Conservation (phyloP, 2,329 filamentous ascomycete genomes). For the Chrysosphaeria jannelii region DNA sequence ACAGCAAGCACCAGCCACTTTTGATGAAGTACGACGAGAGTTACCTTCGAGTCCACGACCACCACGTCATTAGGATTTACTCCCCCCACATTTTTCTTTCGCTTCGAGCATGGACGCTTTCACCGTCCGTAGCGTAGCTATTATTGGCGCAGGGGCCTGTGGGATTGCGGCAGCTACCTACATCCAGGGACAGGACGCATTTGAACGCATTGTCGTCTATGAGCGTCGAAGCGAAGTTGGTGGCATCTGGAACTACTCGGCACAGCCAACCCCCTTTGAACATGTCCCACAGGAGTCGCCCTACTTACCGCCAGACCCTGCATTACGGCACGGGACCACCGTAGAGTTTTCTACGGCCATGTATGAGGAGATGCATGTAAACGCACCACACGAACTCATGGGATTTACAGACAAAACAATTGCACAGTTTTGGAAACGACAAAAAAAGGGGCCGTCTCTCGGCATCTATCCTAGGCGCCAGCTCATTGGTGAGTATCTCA, state of each 20-base stretch:
- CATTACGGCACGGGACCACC: conserved; percentile 20
- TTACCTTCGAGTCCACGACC: no score
- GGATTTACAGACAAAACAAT: conserved; percentile 42
- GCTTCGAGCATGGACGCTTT: no score
- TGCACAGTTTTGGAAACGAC: conserved; percentile 9
- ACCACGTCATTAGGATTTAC: not conserved
- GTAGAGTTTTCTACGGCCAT: conserved; percentile 54
- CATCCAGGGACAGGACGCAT: conserved; percentile 34
- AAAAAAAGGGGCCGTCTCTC: conserved; percentile 10
- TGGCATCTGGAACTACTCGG: conserved; percentile 63
- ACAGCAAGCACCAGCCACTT: no score
- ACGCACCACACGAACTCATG: conserved; percentile 65
- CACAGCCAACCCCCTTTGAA: conserved; percentile 14
- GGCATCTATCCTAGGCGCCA: conserved; percentile 48
- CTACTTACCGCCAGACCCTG: conserved; percentile 28
- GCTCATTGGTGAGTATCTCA: conserved; percentile 42
- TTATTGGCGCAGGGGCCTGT: conserved; percentile 59
- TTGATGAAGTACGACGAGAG: no score
- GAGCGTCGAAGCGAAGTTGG: conserved; percentile 54
- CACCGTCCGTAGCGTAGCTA: conserved; percentile 30
- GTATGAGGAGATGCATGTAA: conserved; percentile 60
- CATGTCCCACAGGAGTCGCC: conserved; percentile 40
- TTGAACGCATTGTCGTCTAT: conserved; percentile 42
- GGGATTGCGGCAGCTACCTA: conserved; percentile 62
- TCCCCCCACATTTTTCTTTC: no score